Evolutionary conservation across 495 filamentous ascomycete species (phyloP), one percentile per base, ranked within the genome.

Genomic region (Annulohypoxylon stygium): DNA sequence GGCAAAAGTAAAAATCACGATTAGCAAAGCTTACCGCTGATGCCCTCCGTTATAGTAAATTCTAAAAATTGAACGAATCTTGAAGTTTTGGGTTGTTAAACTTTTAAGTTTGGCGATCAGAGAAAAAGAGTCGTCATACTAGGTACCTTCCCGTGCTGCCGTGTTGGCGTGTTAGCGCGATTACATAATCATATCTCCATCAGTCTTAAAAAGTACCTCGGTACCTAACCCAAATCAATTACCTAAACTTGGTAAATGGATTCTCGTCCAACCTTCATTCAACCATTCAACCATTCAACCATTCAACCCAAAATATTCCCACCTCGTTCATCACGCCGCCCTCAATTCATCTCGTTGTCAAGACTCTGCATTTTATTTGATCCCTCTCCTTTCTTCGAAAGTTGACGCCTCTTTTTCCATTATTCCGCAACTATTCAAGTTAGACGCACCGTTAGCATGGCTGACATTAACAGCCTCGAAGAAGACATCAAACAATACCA

Each of bases 401-500:
- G 2, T 20, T 20, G 8, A 9, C 43, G n/a, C n/a, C 43, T 20
- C 43, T 47, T 20, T 20, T 3, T 7, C n/a, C 4, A 14, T 6
- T 30, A 53, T 12, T 11, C 20, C 20, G 18, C 25, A 11, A 53
- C 16, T 20, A 9, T 1, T 30, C 7, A 57, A 10, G n/a, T 16
- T n/a, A 18, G 9, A n/a, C 53, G n/a, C 18, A 20, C 26, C 37
- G 66, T 54, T 50, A 61, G 10, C 11, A 90, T 88, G 81, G 82
- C 83, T 63, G 88, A 92, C 76, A 83, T 92, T 51, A 84, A 86
- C 37, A 84, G 87, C 70, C 82, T 93, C 50, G 90, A 95, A 79
- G 88, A 87, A 43, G 94, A 96, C 73, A 83, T 93, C 61, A 93
- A 92, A 80, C 91, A 94, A 81, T 96, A 92, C 82, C 90, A 90